Percentiles rank a stretch among this genome's conserved stretches.
These are phyloP conservation scores for Fusarium denticulatum DNA, from an alignment of 2,329 filamentous ascomycete genomes.

Conservation along the genomic window DNA sequence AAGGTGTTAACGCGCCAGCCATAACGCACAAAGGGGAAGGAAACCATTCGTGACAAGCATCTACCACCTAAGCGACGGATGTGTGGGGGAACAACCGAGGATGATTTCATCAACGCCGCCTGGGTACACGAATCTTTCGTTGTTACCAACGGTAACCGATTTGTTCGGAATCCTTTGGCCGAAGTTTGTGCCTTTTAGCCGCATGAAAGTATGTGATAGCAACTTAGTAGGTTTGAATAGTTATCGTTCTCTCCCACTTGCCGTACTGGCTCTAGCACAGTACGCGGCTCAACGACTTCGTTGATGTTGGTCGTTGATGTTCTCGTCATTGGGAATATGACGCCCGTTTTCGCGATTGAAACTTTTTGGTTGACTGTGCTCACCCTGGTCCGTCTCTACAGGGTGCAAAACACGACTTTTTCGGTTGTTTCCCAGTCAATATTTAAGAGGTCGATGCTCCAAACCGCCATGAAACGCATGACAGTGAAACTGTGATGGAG, in stretches of 20 bases:
- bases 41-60: slow-evolving; percentile 13
- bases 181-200: slow-evolving; percentile 7
- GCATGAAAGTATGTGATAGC: neutral
- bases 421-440: slow-evolving; percentile 34
- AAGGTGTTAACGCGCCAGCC: neutral
- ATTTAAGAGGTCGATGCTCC: slow-evolving; percentile 14
- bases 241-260: slow-evolving; percentile 4
- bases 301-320: neutral
- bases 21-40: neutral
- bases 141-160: slow-evolving; percentile 17
- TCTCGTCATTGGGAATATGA: neutral
- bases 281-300: neutral
- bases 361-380: slow-evolving; percentile 1
- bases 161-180: slow-evolving; percentile 13
- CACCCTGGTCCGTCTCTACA: neutral
- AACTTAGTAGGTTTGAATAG: neutral
- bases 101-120: slow-evolving; percentile 7
- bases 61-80: slow-evolving; percentile 12
- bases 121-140: slow-evolving; percentile 21
- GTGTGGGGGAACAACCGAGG: slow-evolving; percentile 34
- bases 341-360: neutral
- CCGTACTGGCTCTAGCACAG: neutral
- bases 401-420: neutral
- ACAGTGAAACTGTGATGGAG: slow-evolving; percentile 30
- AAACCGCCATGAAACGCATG: slow-evolving; percentile 34